Base-by-base conservation (phyloP, 345 rosid species). In the Aquilaria yunnanensis region DNA sequence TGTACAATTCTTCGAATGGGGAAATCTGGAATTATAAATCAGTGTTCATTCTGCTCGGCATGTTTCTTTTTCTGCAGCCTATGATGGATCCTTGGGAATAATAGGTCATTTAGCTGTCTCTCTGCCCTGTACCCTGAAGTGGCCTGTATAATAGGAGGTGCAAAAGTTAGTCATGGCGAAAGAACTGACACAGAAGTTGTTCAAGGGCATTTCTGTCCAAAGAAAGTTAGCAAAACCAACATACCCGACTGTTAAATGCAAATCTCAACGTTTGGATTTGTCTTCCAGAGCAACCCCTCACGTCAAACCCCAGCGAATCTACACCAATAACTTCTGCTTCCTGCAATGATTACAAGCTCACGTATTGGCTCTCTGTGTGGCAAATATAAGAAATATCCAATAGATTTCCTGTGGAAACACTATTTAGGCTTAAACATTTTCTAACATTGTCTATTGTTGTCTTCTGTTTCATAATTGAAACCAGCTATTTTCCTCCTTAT, bases 211-310 rank as follows among this genome's bases (percentile, higher is more conserved):
- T 48, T 29, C 51, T 29, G 29, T 16, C 47, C 31, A 50, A 54
- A 34, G 34, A 65, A 50, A 49, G 41, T 51, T 12, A 33, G 29
- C 50, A 32, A 31, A 31, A 51, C 37, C 8, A 14, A 34, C 74
- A 57, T 88, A 94, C 99, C 92, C 78, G 79, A 63, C 82, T 56
- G 51, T 63, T 74, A 70, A 92, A 92, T 64, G 86, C 68, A 73
- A 86, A 84, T 59, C 98, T 85, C 74, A 93, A 67, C 14, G 97
- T 84, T 61, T 88, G 86, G 59, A 94, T 76, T 70, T 88, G 86
- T 4, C 90, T 81, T 75, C 89, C 99, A 61, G 88, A 83, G 57
- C 99, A 94, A 68, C 83, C 84, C 74, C 97, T 85, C 67, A 83
- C 67, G 74, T 82, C 86, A 64, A 93, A 90, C 32, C 98, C 98